These are phyloP conservation scores for Fusarium domesticum DNA, from an alignment of 2,329 filamentous ascomycete species.

Conservation along the genomic window DNA sequence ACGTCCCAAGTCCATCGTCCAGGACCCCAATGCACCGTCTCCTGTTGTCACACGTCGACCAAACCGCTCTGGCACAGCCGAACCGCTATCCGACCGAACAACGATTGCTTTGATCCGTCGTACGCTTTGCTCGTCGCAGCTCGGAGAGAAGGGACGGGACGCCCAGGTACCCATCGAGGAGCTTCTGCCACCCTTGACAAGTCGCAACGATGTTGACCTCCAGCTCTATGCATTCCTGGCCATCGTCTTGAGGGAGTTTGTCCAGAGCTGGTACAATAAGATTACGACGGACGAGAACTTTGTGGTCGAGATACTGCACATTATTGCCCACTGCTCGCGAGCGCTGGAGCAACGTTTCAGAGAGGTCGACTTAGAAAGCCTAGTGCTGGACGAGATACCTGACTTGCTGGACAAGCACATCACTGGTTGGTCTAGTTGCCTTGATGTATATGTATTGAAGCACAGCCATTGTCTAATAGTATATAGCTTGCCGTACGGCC, in stretches of 20 bases:
- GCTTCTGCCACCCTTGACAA: constrained; percentile 84
- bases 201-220: constrained; percentile 88
- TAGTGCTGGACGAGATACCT: constrained; percentile 85
- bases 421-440: constrained; percentile 54
- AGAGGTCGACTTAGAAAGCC: constrained; percentile 74
- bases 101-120: constrained; percentile 79
- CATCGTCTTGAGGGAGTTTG: constrained; percentile 84
- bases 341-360: constrained; percentile 83
- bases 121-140: constrained; percentile 73
- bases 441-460: background rate
- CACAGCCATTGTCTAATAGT: constrained; percentile 16
- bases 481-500: constrained; percentile 69
- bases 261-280: constrained; percentile 88
- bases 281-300: constrained; percentile 90
- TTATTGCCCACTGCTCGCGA: constrained; percentile 88
- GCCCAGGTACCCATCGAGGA: constrained; percentile 64
- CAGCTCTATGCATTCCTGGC: constrained; percentile 92
- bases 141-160: constrained; percentile 53
- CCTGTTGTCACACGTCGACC: constrained; percentile 31
- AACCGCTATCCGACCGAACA: constrained; percentile 70
- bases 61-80: constrained; percentile 37
- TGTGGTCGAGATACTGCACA: constrained; percentile 80
- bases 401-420: constrained; percentile 78
- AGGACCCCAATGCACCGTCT: constrained; percentile 24
- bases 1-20: constrained; percentile 23